Evolutionary conservation across 805 yeast genomes (phyloP), one percentile per base, ranked within the genome.

Genomic region (Pichia cabralensis): DNA sequence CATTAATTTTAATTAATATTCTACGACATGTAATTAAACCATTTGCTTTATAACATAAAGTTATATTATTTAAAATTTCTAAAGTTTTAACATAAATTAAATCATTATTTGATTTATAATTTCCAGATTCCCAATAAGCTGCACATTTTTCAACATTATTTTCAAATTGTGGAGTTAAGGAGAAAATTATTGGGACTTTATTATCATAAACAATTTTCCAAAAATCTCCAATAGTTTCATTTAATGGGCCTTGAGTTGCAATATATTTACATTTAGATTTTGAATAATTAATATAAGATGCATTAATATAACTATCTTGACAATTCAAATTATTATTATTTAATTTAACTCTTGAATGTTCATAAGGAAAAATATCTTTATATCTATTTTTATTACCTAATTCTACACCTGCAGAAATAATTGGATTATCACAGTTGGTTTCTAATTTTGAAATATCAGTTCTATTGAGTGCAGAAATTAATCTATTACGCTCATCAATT

Each of bases 201-300:
- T 82, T 72, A 38, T 78, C 76, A 27, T 73, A 61, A 12, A 82
- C 67, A 60, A 86, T 74, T 37, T 78, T 80, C 80, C 94, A 86
- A 49, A 89, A 88, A 53, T 89, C 95, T 15, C 74, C 76, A 18
- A 78, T 67, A 0, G 97, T 89, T 25, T 68, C 67, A 3, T 52
- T 54, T 39, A 82, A 56, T 3, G 98, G 98, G 2, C 96, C 98
- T 55, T 89, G 96, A 1, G 94, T 71, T 1, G 95, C 96, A 47
- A 88, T 82, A 50, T 79, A 81, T 26, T 69, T 66, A 26, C 58
- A 39, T 5, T 47, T 32, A 27, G 67, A 47, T 45, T 58, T 36
- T 51, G 63, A 39, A 49, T 66, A 49, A 45, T 64, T 38, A 30
- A 83, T 56, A 58, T 83, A 80, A 17, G 88, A 83, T 1, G 97